These are phyloP conservation scores for Microbotryomycetes sp. DNA, from an alignment of 1,284 basidiomycete genomes.

Conservation along the genomic window DNA sequence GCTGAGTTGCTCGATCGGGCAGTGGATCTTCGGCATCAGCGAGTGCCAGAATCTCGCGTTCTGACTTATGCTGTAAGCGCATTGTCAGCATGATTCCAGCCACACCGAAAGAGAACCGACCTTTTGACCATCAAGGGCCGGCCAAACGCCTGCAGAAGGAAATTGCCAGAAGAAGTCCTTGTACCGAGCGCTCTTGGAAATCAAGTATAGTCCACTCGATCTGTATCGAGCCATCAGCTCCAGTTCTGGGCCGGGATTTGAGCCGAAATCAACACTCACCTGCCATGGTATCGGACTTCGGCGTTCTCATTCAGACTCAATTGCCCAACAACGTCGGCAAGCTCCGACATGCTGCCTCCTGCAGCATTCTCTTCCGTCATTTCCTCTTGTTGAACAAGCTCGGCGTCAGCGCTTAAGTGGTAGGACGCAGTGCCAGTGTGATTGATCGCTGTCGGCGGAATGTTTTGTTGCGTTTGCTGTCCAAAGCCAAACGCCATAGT, in stretches of 20 bases:
- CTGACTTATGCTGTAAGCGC: constrained; percentile 32
- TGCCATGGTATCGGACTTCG: constrained; percentile 51
- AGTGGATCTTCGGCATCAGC: constrained; percentile 40
- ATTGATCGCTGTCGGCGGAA: constrained; percentile 21
- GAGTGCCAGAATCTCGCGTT: constrained; percentile 41
- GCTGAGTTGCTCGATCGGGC: constrained; percentile 49
- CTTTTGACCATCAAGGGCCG: constrained; percentile 48
- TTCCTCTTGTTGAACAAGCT: not conserved
- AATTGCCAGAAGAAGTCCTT: constrained; percentile 76
- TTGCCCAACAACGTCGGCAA: constrained; percentile 69
- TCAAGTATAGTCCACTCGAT: constrained; percentile 67
- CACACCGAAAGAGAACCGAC: not conserved
- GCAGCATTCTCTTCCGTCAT: not conserved
- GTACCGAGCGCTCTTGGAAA: constrained; percentile 59
- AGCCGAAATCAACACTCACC: constrained; percentile 20
- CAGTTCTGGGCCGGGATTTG: constrained; percentile 53
- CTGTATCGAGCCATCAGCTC: constrained; percentile 44
- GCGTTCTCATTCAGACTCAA: constrained; percentile 74
- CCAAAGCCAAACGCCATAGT: not conserved
- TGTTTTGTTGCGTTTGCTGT: not conserved
- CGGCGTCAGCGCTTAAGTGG: constrained; percentile 13
- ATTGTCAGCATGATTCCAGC: not conserved
- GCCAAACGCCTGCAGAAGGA: constrained; percentile 74
- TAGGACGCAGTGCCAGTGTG: constrained; percentile 33
- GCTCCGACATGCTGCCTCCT: constrained; percentile 38